A percentile compares a stretch with the other conserved stretches of the same genome.
phyloP scores from a whole-genome alignment of 768 basidiomycete species.

The Pluteus cervinus region DNA sequence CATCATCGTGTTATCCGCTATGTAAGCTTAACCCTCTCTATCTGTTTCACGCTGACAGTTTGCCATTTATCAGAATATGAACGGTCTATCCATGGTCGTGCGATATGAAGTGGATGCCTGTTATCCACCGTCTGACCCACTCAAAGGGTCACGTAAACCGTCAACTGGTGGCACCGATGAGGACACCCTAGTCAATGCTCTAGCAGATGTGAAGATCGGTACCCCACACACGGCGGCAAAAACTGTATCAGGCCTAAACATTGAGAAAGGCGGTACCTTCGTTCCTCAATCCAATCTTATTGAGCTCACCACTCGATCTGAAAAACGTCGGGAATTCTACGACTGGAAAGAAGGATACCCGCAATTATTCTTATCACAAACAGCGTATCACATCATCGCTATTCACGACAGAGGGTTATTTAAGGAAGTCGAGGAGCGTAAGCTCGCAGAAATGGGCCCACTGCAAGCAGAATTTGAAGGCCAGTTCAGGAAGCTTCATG shows the following conservation, averaged over 20 bases:
- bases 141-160: no score
- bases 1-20: constrained; percentile 32
- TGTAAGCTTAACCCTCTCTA: constrained; percentile 15
- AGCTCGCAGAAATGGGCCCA: no score
- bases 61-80: constrained; percentile 26
- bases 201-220: no score
- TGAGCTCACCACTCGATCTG: constrained; percentile 41
- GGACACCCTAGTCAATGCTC: no score
- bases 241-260: no score
- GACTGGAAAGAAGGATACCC: constrained; percentile 61
- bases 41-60: constrained; percentile 19
- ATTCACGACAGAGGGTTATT: constrained; percentile 53
- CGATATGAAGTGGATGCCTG: constrained; percentile 34
- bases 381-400: constrained; percentile 52
- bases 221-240: no score
- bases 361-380: constrained; percentile 68
- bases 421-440: constrained; percentile 39
- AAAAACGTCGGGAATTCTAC: constrained; percentile 20
- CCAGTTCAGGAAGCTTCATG: constrained; percentile 27
- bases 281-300: constrained; percentile 38
- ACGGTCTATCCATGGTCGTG: constrained; percentile 33
- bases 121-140: no score
- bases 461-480: constrained; percentile 17
- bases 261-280: no score
- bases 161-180: no score